Percentiles rank a stretch among this genome's conserved stretches.
Evolutionary conservation across 1,139 yeast genomes (phyloP).

Genomic region (Lodderomyces elongisporus): DNA sequence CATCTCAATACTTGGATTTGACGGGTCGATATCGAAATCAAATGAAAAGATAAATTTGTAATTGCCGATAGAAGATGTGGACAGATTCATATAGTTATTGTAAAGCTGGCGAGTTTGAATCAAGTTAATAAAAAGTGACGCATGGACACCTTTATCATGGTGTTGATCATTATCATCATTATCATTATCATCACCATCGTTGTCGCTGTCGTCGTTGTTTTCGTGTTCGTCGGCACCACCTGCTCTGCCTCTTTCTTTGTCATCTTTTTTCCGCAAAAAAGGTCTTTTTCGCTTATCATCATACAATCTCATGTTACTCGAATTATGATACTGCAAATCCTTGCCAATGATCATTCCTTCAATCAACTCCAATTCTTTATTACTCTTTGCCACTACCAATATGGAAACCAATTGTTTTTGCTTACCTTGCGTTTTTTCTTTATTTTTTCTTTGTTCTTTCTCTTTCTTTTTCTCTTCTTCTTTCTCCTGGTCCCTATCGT

Average conservation of each 20-base stretch:
- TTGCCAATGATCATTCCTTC: conserved; percentile 68
- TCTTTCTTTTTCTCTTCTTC: no score
- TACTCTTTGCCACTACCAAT: conserved; percentile 54
- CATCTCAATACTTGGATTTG: conserved; percentile 28
- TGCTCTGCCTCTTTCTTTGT: background rate
- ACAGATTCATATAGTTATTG: conserved; percentile 30
- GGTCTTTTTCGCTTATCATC: conserved; percentile 25
- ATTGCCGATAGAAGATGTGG: conserved; percentile 20
- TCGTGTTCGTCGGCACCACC: background rate
- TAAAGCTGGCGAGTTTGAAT: conserved; percentile 39
- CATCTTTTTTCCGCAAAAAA: no score
- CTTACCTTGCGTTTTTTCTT: no score
- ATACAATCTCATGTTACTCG: conserved; percentile 57
- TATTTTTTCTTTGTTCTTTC: no score
- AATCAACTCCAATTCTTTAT: conserved; percentile 64
- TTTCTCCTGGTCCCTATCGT: no score
- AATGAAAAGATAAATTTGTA: conserved; percentile 54
- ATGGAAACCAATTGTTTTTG: conserved; percentile 15
- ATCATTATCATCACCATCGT: no score
- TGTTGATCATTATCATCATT: no score
- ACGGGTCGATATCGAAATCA: conserved; percentile 45
- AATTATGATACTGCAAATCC: conserved; percentile 49
- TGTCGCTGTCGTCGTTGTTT: no score
- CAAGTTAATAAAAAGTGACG: conserved; percentile 13
- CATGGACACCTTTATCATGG: conserved; percentile 1